phyloP scores from a whole-genome alignment of 2,329 filamentous ascomycete species.

The Teratosphaeria pseudoeucalypti region DNA sequence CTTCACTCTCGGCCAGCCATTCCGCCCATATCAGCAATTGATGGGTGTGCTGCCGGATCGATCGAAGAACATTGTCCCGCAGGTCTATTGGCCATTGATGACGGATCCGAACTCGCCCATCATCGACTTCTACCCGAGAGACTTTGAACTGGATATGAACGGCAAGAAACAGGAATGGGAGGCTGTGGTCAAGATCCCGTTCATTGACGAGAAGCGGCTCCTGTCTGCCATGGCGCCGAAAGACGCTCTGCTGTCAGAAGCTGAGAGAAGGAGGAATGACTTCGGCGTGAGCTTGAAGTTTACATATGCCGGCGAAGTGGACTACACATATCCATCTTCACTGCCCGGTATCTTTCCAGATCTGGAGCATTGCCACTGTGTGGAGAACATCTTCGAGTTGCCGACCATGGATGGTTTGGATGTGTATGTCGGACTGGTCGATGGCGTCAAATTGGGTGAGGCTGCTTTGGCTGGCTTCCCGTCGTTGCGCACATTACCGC shows the following conservation, averaged over 20 bases:
- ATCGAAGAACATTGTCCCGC: constrained; percentile 91
- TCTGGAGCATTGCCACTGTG: constrained; percentile 73
- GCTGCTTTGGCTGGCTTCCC: constrained; percentile 90
- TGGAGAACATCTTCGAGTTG: constrained; percentile 93
- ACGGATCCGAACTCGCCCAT: constrained; percentile 83
- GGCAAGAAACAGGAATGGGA: constrained; percentile 99
- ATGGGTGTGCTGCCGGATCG: constrained; percentile 97
- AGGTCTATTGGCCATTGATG: constrained; percentile 84
- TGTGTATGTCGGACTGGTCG: constrained; percentile 71
- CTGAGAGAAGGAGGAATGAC: constrained; percentile 72
- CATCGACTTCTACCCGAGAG: constrained; percentile 93
- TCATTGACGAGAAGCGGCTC: constrained; percentile 86
- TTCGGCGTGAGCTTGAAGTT: constrained; percentile 93
- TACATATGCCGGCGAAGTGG: constrained; percentile 65
- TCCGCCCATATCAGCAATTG: constrained; percentile 87
- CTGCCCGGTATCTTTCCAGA: constrained; percentile 85
- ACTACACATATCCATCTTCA: constrained; percentile 80
- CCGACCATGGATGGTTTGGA: constrained; percentile 85
- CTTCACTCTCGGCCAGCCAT: constrained; percentile 89
- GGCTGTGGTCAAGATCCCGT: constrained; percentile 96
- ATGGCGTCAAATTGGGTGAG: constrained; percentile 70
- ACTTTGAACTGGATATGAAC: constrained; percentile 98
- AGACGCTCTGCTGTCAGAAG: constrained; percentile 64
- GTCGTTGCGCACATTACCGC: constrained; percentile 74
- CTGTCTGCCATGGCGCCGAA: constrained; percentile 77